Conservation (phyloP, 1,284 basidiomycete species). For the Clitocybe nebularis region DNA sequence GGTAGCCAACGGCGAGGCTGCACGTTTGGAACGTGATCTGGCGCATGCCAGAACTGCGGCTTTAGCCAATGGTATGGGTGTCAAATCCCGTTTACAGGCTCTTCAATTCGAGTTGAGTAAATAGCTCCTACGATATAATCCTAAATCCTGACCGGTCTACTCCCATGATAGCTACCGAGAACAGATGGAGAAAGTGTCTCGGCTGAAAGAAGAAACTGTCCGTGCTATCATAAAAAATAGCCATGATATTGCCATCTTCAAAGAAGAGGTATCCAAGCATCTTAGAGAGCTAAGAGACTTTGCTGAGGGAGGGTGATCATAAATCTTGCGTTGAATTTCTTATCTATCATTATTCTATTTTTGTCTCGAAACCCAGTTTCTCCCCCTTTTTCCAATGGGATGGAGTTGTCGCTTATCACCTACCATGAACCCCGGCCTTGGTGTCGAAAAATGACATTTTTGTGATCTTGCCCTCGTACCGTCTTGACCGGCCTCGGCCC, state of each 20-base stretch:
- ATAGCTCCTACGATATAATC: slow-evolving; percentile 3
- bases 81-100: slow-evolving; percentile 70
- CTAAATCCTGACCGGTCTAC: slow-evolving; percentile 4
- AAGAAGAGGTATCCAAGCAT: slow-evolving; percentile 67
- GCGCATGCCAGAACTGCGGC: slow-evolving; percentile 69
- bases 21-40: slow-evolving; percentile 62
- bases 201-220: slow-evolving; percentile 71
- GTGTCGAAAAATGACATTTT: too few relatives aligned
- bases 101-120: slow-evolving; percentile 53
- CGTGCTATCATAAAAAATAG: slow-evolving; percentile 78
- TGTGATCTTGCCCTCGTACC: too few relatives aligned
- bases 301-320: slow-evolving; percentile 48
- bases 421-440: too few relatives aligned
- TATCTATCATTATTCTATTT: too few relatives aligned
- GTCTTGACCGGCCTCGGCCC: too few relatives aligned
- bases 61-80: slow-evolving; percentile 71
- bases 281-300: slow-evolving; percentile 63
- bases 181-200: slow-evolving; percentile 67
- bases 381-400: too few relatives aligned
- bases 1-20: slow-evolving; percentile 58
- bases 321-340: too few relatives aligned
- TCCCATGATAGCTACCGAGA: slow-evolving; percentile 56
- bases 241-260: slow-evolving; percentile 74
- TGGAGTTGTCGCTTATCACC: too few relatives aligned
- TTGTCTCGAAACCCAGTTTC: too few relatives aligned